These are phyloP conservation scores for Wickerhamomyces sp. DNA, from an alignment of 1,139 yeast genomes.

Conservation along the genomic window DNA sequence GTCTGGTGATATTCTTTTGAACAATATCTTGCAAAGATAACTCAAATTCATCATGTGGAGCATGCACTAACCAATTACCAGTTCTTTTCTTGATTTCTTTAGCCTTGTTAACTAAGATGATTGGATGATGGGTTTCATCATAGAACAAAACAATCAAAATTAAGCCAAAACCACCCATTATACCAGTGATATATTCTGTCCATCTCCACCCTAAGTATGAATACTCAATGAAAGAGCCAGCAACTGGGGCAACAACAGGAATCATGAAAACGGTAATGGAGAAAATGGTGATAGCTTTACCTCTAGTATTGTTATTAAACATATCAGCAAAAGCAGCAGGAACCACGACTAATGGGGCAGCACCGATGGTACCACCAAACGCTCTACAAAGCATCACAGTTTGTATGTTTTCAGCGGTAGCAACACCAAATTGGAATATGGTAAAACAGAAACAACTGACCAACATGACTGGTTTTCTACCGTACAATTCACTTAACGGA, in stretches of 20 bases:
- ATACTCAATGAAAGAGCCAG: slow-evolving; percentile 58
- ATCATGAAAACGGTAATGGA: slow-evolving; percentile 67
- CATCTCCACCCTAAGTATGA: slow-evolving; percentile 70
- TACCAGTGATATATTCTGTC: slow-evolving; percentile 64
- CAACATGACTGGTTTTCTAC: slow-evolving; percentile 57
- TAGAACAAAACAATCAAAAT: slow-evolving; percentile 40
- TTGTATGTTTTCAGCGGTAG: slow-evolving; percentile 69
- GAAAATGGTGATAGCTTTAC: slow-evolving; percentile 61
- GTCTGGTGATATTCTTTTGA: slow-evolving; percentile 67
- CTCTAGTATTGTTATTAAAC: slow-evolving; percentile 56
- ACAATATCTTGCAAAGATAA: slow-evolving; percentile 59
- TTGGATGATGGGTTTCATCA: slow-evolving; percentile 62
- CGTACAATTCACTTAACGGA: slow-evolving; percentile 71
- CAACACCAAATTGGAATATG: slow-evolving; percentile 64
- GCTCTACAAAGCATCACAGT: slow-evolving; percentile 70
- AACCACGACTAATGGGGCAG: slow-evolving; percentile 77
- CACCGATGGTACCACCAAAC: slow-evolving; percentile 72
- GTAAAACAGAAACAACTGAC: slow-evolving; percentile 51
- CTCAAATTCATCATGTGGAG: slow-evolving; percentile 73
- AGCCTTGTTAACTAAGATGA: slow-evolving; percentile 56
- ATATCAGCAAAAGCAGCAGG: slow-evolving; percentile 83
- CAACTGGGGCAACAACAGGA: slow-evolving; percentile 71
- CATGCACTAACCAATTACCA: slow-evolving; percentile 75
- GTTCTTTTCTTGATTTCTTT: slow-evolving; percentile 51
- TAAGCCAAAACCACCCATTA: slow-evolving; percentile 46